phyloP scores from a whole-genome alignment of 2,329 filamentous ascomycete species.

The Tolypocladium ovalisporum region DNA sequence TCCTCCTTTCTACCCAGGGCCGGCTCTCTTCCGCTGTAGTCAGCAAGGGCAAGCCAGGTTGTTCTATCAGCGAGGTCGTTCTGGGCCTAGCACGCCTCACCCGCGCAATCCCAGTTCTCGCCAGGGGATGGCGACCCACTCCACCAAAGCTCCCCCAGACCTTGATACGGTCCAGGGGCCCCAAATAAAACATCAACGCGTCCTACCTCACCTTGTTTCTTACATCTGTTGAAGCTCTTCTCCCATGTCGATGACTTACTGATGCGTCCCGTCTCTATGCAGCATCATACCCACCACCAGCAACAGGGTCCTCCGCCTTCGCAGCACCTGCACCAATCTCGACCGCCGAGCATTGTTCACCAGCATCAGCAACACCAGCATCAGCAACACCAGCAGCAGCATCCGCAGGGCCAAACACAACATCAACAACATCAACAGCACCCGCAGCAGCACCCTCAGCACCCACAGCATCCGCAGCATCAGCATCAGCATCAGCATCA shows the following conservation, averaged over 20 bases:
- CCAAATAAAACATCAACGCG: conserved; percentile 40
- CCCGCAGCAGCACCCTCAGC: conserved; percentile 25
- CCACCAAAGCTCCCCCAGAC: conserved; percentile 28
- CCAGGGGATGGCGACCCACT: conserved; percentile 27
- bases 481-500: conserved; percentile 52
- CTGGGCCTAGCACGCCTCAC: conserved; percentile 37
- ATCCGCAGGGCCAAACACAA: conserved; percentile 40
- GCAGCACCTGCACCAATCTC: conserved; percentile 58
- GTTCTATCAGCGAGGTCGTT: conserved; percentile 27
- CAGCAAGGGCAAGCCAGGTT: conserved; percentile 20
- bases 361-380: conserved; percentile 46
- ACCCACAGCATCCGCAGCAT: conserved; percentile 52
- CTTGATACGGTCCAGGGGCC: conserved; percentile 34
- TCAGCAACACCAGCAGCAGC: conserved; percentile 46
- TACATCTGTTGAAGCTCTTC: conserved; percentile 23
- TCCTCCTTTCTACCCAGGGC: neutral
- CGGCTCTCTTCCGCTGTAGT: conserved; percentile 5
- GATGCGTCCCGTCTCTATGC: conserved; percentile 52
- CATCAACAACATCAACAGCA: conserved; percentile 38
- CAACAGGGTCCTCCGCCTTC: conserved; percentile 60
- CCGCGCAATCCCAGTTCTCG: conserved; percentile 36
- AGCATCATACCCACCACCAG: conserved; percentile 67
- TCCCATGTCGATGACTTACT: conserved; percentile 33
- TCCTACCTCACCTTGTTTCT: conserved; percentile 30
- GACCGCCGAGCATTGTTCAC: conserved; percentile 62